These are phyloP conservation scores for Populus deltoides DNA, from an alignment of 345 rosid genomes.

Conservation along the genomic window DNA sequence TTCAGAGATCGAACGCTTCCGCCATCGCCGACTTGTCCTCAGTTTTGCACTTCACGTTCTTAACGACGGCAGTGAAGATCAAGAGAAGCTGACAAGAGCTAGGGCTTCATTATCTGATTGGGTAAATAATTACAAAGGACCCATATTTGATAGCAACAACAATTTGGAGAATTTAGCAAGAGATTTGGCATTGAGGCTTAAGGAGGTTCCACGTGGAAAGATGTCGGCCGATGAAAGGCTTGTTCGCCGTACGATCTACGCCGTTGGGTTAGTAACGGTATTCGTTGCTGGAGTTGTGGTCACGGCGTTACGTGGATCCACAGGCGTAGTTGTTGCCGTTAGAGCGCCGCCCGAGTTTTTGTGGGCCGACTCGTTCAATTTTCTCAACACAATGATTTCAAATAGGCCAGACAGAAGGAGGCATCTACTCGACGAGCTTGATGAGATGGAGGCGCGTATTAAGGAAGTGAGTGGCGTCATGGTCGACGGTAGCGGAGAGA, in stretches of 20 bases:
- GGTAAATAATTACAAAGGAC: background rate
- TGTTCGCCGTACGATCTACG: background rate
- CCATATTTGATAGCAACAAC: background rate
- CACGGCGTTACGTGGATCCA: background rate
- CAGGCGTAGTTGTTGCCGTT: background rate
- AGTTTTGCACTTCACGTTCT: background rate
- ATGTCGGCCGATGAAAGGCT: background rate
- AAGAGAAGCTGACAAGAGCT: background rate
- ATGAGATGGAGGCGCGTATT: background rate
- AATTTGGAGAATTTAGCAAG: background rate
- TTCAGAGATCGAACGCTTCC: background rate
- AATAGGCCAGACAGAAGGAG: background rate
- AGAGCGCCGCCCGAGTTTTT: background rate
- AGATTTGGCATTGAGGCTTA: background rate
- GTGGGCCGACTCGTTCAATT: background rate
- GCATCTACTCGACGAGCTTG: background rate
- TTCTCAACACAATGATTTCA: background rate
- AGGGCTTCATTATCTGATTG: background rate
- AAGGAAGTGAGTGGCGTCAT: background rate
- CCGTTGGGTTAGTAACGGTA: background rate
- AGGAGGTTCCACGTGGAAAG: background rate
- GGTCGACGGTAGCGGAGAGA: background rate
- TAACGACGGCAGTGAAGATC: background rate
- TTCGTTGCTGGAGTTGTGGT: background rate
- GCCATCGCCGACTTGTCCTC: background rate